Conservation (phyloP, 306 rosid species). For the Inga laurina region DNA sequence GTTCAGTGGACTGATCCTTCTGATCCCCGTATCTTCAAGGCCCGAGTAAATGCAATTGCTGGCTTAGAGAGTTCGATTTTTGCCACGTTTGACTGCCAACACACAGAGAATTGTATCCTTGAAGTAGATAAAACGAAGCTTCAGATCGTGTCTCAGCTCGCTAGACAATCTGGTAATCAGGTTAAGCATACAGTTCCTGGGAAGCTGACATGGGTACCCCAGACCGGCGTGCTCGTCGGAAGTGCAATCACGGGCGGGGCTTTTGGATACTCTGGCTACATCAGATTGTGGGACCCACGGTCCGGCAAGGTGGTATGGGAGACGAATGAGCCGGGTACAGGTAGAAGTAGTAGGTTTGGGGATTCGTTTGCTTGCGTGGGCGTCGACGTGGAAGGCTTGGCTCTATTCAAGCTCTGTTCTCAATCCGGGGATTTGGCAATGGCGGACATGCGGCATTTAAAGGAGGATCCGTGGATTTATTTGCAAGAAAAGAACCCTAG, state of each 20-base stretch:
- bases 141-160: conserved; percentile 51
- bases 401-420: conserved; percentile 74
- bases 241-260: conserved; percentile 64
- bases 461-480: conserved; percentile 88
- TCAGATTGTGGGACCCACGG: conserved; percentile 81
- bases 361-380: conserved; percentile 76
- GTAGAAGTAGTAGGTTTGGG: conserved; percentile 78
- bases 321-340: conserved; percentile 82
- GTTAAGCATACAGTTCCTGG: conserved; percentile 62
- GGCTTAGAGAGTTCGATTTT: conserved; percentile 54
- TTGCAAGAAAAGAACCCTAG: conserved; percentile 80
- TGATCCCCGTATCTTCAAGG: conserved; percentile 84
- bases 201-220: conserved; percentile 69
- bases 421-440: conserved; percentile 82
- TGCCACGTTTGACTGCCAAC: conserved; percentile 69
- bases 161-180: conserved; percentile 71
- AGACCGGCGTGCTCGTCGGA: conserved; percentile 54
- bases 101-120: conserved; percentile 69
- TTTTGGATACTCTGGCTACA: conserved; percentile 77
- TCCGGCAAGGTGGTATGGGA: conserved; percentile 79
- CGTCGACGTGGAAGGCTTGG: conserved; percentile 59
- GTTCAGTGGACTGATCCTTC: conserved; percentile 70
- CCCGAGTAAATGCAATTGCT: conserved; percentile 69
- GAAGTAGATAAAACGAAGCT: conserved; percentile 69
- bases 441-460: conserved; percentile 76